Conservation (phyloP, 1,284 basidiomycete species). For the Grifola frondosa region DNA sequence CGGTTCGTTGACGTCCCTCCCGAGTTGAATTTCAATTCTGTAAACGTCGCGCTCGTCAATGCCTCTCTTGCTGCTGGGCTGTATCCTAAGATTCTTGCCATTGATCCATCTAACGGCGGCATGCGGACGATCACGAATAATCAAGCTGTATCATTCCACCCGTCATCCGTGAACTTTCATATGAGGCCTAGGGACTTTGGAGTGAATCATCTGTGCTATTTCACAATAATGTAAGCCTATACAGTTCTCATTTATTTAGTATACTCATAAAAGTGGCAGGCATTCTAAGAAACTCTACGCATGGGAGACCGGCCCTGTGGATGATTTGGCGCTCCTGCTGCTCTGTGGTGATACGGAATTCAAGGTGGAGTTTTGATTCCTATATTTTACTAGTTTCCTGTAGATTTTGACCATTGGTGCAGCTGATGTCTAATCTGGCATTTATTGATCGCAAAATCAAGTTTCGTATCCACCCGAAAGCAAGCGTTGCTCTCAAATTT, state of each 20-base stretch:
- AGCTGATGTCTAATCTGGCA: conserved; percentile 75
- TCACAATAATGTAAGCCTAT: conserved; percentile 78
- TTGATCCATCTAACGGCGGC: conserved; percentile 58
- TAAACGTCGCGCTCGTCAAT: conserved; percentile 66
- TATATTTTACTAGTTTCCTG: too few relatives aligned
- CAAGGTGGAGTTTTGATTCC: too few relatives aligned
- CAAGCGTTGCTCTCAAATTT: conserved; percentile 78
- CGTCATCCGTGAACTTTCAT: conserved; percentile 87
- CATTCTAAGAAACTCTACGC: conserved; percentile 92
- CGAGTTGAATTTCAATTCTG: conserved; percentile 71
- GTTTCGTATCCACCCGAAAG: conserved; percentile 70
- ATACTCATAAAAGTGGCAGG: conserved; percentile 49
- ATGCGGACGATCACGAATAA: conserved; percentile 89
- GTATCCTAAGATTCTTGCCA: conserved; percentile 86
- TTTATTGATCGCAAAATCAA: conserved; percentile 86
- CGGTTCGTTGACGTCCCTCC: conserved; percentile 79
- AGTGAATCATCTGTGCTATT: conserved; percentile 78
- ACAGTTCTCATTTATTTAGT: conserved; percentile 10
- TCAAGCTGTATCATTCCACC: conserved; percentile 84
- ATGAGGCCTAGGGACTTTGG: conserved; percentile 70
- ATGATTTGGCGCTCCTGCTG: conserved; percentile 81
- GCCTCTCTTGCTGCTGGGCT: conserved; percentile 86
- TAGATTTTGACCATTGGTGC: conserved; percentile 4
- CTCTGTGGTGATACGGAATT: conserved; percentile 93
- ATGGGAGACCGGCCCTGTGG: conserved; percentile 94